Evolutionary conservation across 306 rosid species (phyloP).

Genomic region (Astragalus membranaceus): DNA sequence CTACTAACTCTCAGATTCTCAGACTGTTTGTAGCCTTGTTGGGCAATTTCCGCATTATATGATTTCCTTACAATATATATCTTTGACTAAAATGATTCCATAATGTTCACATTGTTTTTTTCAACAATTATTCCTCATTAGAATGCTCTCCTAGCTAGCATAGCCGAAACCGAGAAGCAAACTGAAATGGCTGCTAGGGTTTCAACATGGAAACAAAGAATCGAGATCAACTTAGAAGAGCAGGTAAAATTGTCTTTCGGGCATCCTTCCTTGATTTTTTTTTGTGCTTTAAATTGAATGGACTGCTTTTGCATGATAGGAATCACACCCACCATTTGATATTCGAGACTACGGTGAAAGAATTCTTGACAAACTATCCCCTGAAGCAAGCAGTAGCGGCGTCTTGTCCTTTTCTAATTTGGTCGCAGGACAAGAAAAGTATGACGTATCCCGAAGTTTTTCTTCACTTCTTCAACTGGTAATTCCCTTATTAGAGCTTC

Average conservation of each 20-base stretch:
- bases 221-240: constrained; percentile 81
- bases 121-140: constrained; percentile 21
- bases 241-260: constrained; percentile 50
- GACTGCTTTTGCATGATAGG: constrained; percentile 38
- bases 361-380: constrained; percentile 58
- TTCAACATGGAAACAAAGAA: constrained; percentile 83
- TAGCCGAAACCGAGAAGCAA: constrained; percentile 83
- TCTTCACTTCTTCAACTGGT: constrained; percentile 93
- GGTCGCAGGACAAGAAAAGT: constrained; percentile 64
- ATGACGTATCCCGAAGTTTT: constrained; percentile 78
- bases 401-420: constrained; percentile 57
- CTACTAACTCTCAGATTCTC: too few relatives aligned
- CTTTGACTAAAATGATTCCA: background rate
- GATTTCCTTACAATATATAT: background rate
- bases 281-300: constrained; percentile 20
- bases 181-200: constrained; percentile 83
- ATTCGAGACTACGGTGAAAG: constrained; percentile 69
- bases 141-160: constrained; percentile 88
- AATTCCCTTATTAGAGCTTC: constrained; percentile 20
- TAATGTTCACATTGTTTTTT: background rate
- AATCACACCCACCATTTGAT: constrained; percentile 71
- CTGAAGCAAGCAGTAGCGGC: constrained; percentile 36
- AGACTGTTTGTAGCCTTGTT: constrained; percentile 8
- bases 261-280: background rate
- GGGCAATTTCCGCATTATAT: background rate